phyloP scores from a whole-genome alignment of 345 rosid genomes.

The Jatropha curcas region DNA sequence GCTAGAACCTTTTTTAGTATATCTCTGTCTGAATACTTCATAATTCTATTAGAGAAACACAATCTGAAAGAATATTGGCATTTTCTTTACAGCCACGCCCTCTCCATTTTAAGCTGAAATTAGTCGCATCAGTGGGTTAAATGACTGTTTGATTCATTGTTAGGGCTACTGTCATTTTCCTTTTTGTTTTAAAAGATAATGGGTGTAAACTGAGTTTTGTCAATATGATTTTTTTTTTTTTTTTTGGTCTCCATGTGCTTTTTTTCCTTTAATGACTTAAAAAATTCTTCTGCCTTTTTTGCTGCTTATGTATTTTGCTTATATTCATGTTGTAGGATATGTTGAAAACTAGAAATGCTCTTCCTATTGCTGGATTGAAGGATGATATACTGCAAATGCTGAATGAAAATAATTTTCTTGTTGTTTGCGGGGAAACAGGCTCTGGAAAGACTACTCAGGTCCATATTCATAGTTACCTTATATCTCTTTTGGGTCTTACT shows the following conservation, averaged over 20 bases:
- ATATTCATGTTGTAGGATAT: conserved; percentile 50
- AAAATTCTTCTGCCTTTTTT: background rate
- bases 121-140: background rate
- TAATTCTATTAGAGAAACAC: background rate
- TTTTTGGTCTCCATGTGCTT: background rate
- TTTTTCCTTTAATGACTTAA: background rate
- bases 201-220: background rate
- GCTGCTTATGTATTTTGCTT: background rate
- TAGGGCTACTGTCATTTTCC: background rate
- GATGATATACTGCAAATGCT: conserved; percentile 60
- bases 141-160: background rate
- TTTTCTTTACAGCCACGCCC: background rate
- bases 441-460: conserved; percentile 99
- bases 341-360: conserved; percentile 63
- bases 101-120: background rate
- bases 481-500: conserved; percentile 6
- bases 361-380: conserved; percentile 76
- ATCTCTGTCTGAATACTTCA: background rate
- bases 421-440: conserved; percentile 96
- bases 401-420: conserved; percentile 73
- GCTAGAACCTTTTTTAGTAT: too few species aligned
- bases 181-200: background rate
- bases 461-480: conserved; percentile 11
- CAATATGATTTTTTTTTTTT: background rate
- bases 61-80: background rate